phyloP scores from a whole-genome alignment of 257 asterid genomes.

The Gardenia jasminoides region DNA sequence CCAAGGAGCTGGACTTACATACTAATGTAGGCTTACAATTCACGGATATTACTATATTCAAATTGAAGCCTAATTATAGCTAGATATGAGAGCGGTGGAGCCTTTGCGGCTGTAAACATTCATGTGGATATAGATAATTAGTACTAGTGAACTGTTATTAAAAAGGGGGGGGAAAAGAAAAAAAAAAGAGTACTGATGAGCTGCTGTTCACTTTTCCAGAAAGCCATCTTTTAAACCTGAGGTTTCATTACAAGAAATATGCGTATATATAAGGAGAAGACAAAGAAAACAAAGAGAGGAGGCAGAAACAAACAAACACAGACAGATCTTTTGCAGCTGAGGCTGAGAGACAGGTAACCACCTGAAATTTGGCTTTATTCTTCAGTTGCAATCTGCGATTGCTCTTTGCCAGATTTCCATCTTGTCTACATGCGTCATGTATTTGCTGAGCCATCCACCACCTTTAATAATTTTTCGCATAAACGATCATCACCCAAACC shows the following conservation, averaged over 20 bases:
- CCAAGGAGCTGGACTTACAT: too few relatives aligned
- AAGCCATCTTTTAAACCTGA: too few relatives aligned
- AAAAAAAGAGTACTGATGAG: background rate
- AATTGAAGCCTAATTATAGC: background rate
- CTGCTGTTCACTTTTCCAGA: too few relatives aligned
- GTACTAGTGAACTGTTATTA: background rate
- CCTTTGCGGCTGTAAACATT: too few relatives aligned
- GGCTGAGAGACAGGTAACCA: background rate
- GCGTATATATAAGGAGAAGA: background rate
- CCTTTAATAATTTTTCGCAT: background rate
- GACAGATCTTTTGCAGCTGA: constrained; percentile 8
- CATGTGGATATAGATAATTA: background rate
- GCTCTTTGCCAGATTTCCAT: constrained; percentile 20
- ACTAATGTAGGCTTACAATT: too few relatives aligned
- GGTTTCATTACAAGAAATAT: too few relatives aligned
- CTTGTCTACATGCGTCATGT: constrained; percentile 17
- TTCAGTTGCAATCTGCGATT: constrained; percentile 6
- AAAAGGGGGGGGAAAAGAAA: too few relatives aligned
- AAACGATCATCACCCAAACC: background rate
- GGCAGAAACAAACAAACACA: constrained; percentile 1
- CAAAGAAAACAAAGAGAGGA: background rate
- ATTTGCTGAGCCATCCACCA: background rate
- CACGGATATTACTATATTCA: too few relatives aligned
- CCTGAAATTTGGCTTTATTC: constrained; percentile 27
- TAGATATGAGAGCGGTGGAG: too few relatives aligned